These are phyloP conservation scores for Phytophthora brassicae DNA, from an alignment of 352 stramenopile genomes.

Conservation along the genomic window DNA sequence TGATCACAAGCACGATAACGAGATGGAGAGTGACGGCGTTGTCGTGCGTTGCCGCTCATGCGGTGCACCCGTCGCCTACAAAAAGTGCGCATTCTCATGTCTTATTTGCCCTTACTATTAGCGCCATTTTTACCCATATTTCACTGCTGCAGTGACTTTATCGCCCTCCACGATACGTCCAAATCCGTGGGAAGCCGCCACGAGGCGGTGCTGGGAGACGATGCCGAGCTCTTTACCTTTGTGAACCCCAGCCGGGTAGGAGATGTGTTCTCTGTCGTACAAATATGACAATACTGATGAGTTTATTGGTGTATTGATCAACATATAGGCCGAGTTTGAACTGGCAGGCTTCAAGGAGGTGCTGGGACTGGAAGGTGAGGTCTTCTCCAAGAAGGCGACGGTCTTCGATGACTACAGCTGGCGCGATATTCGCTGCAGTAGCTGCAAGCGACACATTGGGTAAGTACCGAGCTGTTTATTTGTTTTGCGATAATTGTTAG, in stretches of 20 bases:
- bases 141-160: slow-evolving; percentile 52
- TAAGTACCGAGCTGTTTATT: slow-evolving; percentile 20
- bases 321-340: slow-evolving; percentile 70
- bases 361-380: slow-evolving; percentile 54
- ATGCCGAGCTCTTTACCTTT: slow-evolving; percentile 73
- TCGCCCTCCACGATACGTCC: slow-evolving; percentile 69
- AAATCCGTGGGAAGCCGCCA: slow-evolving; percentile 63
- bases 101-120: background rate
- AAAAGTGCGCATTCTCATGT: slow-evolving; percentile 39
- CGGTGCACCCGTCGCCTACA: slow-evolving; percentile 64
- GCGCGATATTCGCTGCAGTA: slow-evolving; percentile 68
- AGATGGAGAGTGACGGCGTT: slow-evolving; percentile 32
- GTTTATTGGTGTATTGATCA: background rate
- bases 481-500: background rate
- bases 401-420: slow-evolving; percentile 87
- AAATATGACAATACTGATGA: too few species aligned
- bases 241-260: slow-evolving; percentile 71
- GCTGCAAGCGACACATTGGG: slow-evolving; percentile 80
- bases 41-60: slow-evolving; percentile 79
- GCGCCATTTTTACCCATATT: slow-evolving; percentile 10
- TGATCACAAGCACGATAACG: slow-evolving; percentile 15
- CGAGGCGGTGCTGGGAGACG: slow-evolving; percentile 50
- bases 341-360: slow-evolving; percentile 70
- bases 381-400: slow-evolving; percentile 71
- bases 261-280: too few species aligned